Percentiles rank a stretch among this genome's conserved stretches.
These are phyloP conservation scores for bread wheat (Triticum aestivum) DNA, from an alignment of 176 grass and related monocot genomes.

Conservation along the genomic window IWGSC_CS_RefSeq_v2.1 NC_057797.1:204721650-204722149, in stretches of 20 bases:
- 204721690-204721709: not conserved
- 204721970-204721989: not conserved
- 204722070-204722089: not conserved
- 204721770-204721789: not conserved
- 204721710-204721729: not conserved
- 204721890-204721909: slow-evolving; percentile 21
- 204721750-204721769: slow-evolving; percentile 15
- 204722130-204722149: not conserved
- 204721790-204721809: not conserved
- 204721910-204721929: not conserved
- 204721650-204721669: slow-evolving; percentile 15
- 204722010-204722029: not conserved
- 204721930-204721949: not conserved
- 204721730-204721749: slow-evolving; percentile 16
- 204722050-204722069: not conserved
- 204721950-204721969: not conserved
- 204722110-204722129: not conserved
- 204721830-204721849: not conserved
- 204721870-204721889: slow-evolving; percentile 23
- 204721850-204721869: slow-evolving; percentile 15
- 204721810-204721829: slow-evolving; percentile 24
- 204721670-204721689: not conserved
- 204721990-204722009: not conserved
- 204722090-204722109: not conserved
- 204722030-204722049: not conserved